Conservation (phyloP, 352 stramenopile species). For the Phytophthora citrophthora region DNA sequence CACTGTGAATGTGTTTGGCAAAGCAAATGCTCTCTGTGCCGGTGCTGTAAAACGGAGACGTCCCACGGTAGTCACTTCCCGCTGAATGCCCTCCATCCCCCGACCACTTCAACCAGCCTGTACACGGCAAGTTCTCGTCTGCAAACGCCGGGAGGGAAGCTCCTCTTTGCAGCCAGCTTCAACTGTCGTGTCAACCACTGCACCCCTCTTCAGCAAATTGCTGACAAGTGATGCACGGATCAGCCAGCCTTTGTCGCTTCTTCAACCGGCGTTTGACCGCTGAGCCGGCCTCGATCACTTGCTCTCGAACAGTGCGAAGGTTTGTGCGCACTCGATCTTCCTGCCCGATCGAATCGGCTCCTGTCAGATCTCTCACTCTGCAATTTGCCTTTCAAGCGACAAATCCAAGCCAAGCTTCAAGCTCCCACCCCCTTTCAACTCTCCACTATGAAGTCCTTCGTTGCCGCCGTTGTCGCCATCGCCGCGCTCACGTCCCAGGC, state of each 20-base stretch:
- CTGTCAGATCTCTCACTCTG: conserved; percentile 28
- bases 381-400: conserved; percentile 48
- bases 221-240: conserved; percentile 4
- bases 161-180: conserved; percentile 9
- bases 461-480: conserved; percentile 18
- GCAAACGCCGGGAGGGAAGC: conserved; percentile 9
- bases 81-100: conserved; percentile 17
- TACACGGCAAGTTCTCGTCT: conserved; percentile 20
- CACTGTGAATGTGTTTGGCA: no score
- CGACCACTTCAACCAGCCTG: conserved; percentile 17
- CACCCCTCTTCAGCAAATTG: not conserved
- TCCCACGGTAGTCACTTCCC: conserved; percentile 29
- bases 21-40: not conserved
- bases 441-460: conserved; percentile 41
- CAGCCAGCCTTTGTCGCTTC: not conserved
- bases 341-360: conserved; percentile 22
- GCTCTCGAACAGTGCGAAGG: conserved; percentile 30
- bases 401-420: conserved; percentile 34
- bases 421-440: conserved; percentile 8
- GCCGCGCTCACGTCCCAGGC: conserved; percentile 24
- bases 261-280: not conserved
- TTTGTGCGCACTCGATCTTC: conserved; percentile 1
- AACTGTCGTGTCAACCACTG: conserved; percentile 22
- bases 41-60: conserved; percentile 4
- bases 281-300: conserved; percentile 10